Evolutionary conservation across 345 rosid species (phyloP), one percentile per base, ranked within the genome.

Genomic region (Carallia brachiata): DNA sequence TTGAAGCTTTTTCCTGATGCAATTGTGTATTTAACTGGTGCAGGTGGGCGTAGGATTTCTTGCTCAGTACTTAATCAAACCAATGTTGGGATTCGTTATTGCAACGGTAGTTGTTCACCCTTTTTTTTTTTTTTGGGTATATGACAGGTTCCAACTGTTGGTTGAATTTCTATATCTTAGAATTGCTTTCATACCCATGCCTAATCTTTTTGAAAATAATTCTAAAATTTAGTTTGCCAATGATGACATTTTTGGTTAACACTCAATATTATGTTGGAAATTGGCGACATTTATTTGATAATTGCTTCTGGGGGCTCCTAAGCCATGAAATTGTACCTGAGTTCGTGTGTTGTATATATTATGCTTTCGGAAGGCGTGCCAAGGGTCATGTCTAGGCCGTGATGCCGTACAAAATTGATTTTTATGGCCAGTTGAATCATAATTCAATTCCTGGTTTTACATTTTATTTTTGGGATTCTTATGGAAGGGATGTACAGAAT

Each of bases 1-100:
- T 13, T 23, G 7, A 56, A 44, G 17, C 6, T 8, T 62, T 75
- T 62, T 17, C 52, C 23, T 70, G 59, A 57, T 69, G 67, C 55
- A 77, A 31, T 50, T 31, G 56, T 17, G 12, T 48, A 56, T 73
- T 67, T 72, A 40, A n/a, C 63, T 65, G 52, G 77, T 89, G 86
- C 90, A 91, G 96, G 97, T 95, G 36, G 99, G 99, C 80, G 89
- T 91, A 69, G 99, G 99, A 73, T 91, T 91, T 83, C 81, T 95
- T 65, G 96, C 97, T 28, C 97, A 89, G 61, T 95, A 88, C 76
- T 8, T 91, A 63, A 89, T 91, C 84, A 95, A 95, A 78, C 99
- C 99, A 54, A 0, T 90, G 75, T 73, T 95, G 73, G 99, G 99
- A 30, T 91, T 87, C 70, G 81, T 62, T 62, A 83, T 95, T 12